These are phyloP conservation scores for Alternaria sp. DNA, from an alignment of 2,329 filamentous ascomycete species.

Conservation along the genomic window DNA sequence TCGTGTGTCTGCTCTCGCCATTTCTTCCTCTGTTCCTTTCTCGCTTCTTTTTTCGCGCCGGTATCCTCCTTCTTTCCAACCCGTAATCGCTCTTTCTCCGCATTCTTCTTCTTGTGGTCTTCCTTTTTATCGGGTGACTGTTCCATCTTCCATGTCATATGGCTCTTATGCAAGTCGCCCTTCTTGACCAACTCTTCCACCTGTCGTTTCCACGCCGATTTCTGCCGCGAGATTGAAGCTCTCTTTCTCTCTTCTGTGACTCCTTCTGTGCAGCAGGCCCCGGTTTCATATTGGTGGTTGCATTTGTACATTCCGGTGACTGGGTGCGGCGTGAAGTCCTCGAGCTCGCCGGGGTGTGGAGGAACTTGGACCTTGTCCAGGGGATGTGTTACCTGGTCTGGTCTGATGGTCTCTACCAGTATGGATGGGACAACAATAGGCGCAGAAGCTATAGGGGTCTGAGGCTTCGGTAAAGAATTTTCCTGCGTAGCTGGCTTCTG, in stretches of 20 bases:
- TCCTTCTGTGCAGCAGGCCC: neutral
- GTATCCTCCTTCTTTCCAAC: neutral
- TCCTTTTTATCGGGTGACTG: neutral
- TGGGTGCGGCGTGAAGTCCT: neutral
- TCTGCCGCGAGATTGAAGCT: too few species aligned
- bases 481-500: neutral
- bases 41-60: neutral
- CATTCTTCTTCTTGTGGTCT: too few species aligned
- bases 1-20: neutral
- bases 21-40: neutral
- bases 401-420: neutral
- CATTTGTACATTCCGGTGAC: neutral
- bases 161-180: neutral
- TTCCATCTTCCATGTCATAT: neutral
- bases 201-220: neutral
- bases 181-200: neutral
- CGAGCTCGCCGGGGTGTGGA: neutral
- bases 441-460: neutral
- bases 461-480: neutral
- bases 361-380: neutral
- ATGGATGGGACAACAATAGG: accelerated
- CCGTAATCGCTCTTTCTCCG: neutral
- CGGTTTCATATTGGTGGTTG: neutral
- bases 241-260: neutral
- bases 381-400: neutral